Conservation (phyloP, 2,329 filamentous ascomycete species). For the Fusarium compactum region DNA sequence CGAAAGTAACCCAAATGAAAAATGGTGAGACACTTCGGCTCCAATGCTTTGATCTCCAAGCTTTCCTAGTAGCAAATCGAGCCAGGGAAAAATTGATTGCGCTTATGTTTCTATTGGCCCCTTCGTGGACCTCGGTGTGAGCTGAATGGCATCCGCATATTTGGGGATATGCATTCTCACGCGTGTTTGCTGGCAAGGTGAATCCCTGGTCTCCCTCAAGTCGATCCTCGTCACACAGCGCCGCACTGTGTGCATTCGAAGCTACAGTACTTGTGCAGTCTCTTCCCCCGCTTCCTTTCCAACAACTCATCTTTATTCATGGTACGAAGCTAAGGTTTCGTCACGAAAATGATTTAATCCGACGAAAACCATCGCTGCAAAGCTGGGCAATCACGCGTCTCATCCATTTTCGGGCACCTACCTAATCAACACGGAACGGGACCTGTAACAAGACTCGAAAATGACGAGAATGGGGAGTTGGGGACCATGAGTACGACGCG, state of each 20-base stretch:
- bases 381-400: slow-evolving; percentile 4
- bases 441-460: slow-evolving; percentile 5
- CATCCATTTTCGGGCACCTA: neutral
- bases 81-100: slow-evolving; percentile 14
- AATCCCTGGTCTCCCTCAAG: neutral
- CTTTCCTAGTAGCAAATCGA: slow-evolving; percentile 2
- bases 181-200: slow-evolving; percentile 29
- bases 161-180: slow-evolving; percentile 24
- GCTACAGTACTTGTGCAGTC: slow-evolving; percentile 6
- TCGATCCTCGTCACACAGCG: slow-evolving; percentile 1
- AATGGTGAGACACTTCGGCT: slow-evolving; percentile 29
- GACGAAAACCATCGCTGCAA: neutral
- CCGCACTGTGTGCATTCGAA: slow-evolving; percentile 38
- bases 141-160: slow-evolving; percentile 34
- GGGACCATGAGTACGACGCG: slow-evolving; percentile 25
- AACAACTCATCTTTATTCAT: slow-evolving; percentile 5
- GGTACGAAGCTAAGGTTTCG: slow-evolving; percentile 35
- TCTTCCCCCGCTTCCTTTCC: slow-evolving; percentile 37
- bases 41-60: neutral
- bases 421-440: neutral
- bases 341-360: neutral
- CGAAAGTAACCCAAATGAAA: neutral
- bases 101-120: slow-evolving; percentile 32
- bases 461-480: neutral
- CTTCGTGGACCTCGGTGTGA: neutral